Base-by-base conservation (phyloP, 768 basidiomycete genomes). In the Lentinula detonsa region DNA sequence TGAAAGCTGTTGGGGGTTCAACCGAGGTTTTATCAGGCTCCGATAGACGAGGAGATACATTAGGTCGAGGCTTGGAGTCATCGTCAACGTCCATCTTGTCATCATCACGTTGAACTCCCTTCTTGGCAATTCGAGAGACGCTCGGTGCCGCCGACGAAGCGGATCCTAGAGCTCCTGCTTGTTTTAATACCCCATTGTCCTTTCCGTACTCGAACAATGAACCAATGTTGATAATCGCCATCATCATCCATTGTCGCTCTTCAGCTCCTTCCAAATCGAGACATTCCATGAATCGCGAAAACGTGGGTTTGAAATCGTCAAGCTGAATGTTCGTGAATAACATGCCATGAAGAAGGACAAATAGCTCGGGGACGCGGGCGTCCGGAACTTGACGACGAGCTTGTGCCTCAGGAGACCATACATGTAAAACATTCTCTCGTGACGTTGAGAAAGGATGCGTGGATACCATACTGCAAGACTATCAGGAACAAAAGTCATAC, bases 161-260 rank as follows among this genome's bases (percentile, higher is more conserved):
- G 5, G 59, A 10, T 46, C 21, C 62, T 43, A 13, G 78, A 3
- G 81, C 72, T 31, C 80, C 85, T 13, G 88, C 82, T 63, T 81
- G 86, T 57, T 85, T 81, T 52, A 98, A 73, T 5, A 92, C 74
- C 2, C 93, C 87, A 5, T 79, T 81, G 2, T 86, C 79, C 31
- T 85, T 80, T 37, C 97, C 96, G 66, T 95, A 98, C 72, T 98
- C 95, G 67, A 98, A 76, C 8, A 97, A 72, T 0, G 90, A 83
- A 4, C 84, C 80, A 35, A 98, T 79, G 71, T 96, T 96, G 65
- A 93, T 78, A 50, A 90, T 76, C 0, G 85, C 96, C 93, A 98
- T 96, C 90, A 95, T 94, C 66, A 93, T 88, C 97, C 97, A 99
- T 60, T 96, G 93, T 33, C 87, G 85, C 69, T 87, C 89, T 65